Evolutionary conservation across 768 basidiomycete species (phyloP), one percentile per base, ranked within the genome.

Genomic region (Gautieria morchelliformis): DNA sequence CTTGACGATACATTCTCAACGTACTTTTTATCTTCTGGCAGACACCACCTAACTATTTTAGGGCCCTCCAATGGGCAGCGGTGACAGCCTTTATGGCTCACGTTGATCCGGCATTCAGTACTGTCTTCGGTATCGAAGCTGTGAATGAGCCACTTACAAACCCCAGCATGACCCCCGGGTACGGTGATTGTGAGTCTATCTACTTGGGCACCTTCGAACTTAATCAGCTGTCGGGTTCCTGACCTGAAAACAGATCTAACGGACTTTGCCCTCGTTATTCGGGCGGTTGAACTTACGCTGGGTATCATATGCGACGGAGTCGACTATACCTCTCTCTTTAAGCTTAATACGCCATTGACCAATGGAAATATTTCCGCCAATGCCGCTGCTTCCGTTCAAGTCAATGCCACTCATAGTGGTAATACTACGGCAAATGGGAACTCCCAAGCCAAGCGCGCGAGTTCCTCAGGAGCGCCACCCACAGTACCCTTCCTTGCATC

Each of bases 81-180:
- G 84, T 90, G 19, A 89, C 90, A 83, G 84, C 89, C 0, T 69
- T 77, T 10, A 71, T 91, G 4, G 71, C 85, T 1, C 89, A 91
- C 62, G 69, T 85, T 35, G 83, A 89, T 64, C 76, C 87, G 5
- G 70, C 72, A 41, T 91, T 91, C 63, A 70, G 62, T 17, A 79
- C 73, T 33, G 87, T 85, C 17, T 82, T 84, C 44, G 73, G 84
- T 1, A 84, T 91, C 32, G 78, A 91, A 62, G 89, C 89, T 1
- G 74, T 85, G 27, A 91, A 91, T 60, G 89, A 91, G 58, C 85
- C 85, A 0, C 80, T 87, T 63, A 85, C 82, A 84, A 70, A 91
- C 63, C 85, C 86, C 8, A 65, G 56, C 17, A 68, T 74, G 60
- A 90, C 89, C 1, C 87, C 89, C 0, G 79, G 75, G 30, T 82